Conservation (phyloP, 2,329 filamentous ascomycete genomes). For the Mollisia scopiformis region DNA sequence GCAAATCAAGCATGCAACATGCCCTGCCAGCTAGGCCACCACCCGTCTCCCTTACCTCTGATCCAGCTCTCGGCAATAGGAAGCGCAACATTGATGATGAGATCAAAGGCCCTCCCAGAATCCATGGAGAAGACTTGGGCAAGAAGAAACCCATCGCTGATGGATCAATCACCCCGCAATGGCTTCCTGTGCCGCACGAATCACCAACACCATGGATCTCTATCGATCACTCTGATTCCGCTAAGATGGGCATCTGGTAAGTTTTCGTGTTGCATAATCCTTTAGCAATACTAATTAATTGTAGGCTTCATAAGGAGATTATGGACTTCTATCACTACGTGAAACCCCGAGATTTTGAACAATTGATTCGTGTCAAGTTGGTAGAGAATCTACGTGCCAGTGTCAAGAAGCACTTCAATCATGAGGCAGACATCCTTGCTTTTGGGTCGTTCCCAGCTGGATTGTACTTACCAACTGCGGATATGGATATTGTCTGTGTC, state of each 20-base stretch:
- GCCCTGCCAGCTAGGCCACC: slow-evolving; percentile 3
- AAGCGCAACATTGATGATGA: slow-evolving; percentile 77
- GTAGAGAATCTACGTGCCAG: slow-evolving; percentile 67
- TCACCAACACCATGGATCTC: slow-evolving; percentile 65
- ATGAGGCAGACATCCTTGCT: slow-evolving; percentile 64
- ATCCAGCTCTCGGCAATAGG: slow-evolving; percentile 60
- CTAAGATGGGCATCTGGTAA: slow-evolving; percentile 60
- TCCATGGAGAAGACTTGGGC: slow-evolving; percentile 26
- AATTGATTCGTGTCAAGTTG: slow-evolving; percentile 72
- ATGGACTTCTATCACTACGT: slow-evolving; percentile 88
- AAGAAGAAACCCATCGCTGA: slow-evolving; percentile 23
- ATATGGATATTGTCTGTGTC: slow-evolving; percentile 91
- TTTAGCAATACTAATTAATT: slow-evolving; percentile 21
- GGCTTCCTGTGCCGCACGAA: slow-evolving; percentile 40
- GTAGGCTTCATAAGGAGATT: slow-evolving; percentile 88
- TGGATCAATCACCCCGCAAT: slow-evolving; percentile 44
- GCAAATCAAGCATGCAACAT: background rate
- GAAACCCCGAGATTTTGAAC: slow-evolving; percentile 75
- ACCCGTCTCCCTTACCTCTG: slow-evolving; percentile 32
- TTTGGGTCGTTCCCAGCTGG: slow-evolving; percentile 97
- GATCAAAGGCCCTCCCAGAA: slow-evolving; percentile 45
- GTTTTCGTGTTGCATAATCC: slow-evolving; percentile 25
- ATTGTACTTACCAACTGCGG: slow-evolving; percentile 73
- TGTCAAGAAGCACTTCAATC: slow-evolving; percentile 58
- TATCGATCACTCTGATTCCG: slow-evolving; percentile 55